phyloP scores from a whole-genome alignment of 306 rosid genomes.

The Lagenaria siceraria region DNA sequence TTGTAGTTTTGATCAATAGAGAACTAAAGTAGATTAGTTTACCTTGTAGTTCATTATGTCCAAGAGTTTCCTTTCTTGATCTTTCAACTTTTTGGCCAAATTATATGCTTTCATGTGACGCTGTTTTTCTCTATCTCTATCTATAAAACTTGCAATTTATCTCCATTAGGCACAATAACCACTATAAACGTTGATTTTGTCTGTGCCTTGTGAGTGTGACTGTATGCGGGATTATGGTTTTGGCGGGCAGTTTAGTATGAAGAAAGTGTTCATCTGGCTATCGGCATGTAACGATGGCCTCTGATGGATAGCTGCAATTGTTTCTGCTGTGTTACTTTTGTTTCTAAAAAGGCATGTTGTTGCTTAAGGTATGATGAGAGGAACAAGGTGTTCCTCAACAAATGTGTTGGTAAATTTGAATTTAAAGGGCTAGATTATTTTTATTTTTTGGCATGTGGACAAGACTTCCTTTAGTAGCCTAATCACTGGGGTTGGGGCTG shows the following conservation, averaged over 20 bases:
- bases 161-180: not conserved
- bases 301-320: not conserved
- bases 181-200: not conserved
- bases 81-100: not conserved
- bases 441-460: not conserved
- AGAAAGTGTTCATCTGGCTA: not conserved
- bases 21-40: not conserved
- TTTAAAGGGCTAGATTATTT: not conserved
- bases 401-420: not conserved
- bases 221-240: not conserved
- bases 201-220: not conserved
- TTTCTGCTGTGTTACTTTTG: not conserved
- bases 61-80: not conserved
- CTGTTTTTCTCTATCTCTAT: not conserved
- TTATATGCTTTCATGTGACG: not conserved
- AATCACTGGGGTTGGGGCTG: not conserved
- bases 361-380: not conserved
- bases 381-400: not conserved
- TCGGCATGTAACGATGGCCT: not conserved
- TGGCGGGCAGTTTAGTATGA: not conserved
- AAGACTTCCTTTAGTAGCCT: not conserved
- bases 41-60: not conserved
- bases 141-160: not conserved
- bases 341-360: not conserved
- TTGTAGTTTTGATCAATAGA: not conserved